These are phyloP conservation scores for Dendrocalamus latiflorus DNA, from an alignment of 202 grass and related monocot genomes.

Conservation along the genomic window DNA sequence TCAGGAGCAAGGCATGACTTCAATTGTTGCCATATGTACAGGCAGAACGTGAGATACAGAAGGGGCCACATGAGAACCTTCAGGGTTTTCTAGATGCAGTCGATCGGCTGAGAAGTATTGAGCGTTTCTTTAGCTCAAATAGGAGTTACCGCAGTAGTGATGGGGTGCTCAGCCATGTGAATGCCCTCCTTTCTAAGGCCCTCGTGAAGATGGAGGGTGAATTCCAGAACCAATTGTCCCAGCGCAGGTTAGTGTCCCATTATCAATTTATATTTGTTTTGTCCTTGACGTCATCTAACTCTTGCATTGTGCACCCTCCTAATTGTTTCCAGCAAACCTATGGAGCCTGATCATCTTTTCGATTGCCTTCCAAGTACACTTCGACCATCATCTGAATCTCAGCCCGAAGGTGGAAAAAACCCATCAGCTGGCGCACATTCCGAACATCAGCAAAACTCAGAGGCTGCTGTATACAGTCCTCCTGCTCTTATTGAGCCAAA, in stretches of 20 bases:
- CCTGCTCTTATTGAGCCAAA: conserved; percentile 80
- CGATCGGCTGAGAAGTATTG: conserved; percentile 61
- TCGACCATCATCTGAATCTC: conserved; percentile 60
- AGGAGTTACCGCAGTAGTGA: conserved; percentile 75
- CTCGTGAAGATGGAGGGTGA: conserved; percentile 74
- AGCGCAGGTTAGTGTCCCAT: conserved; percentile 48
- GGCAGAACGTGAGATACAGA: conserved; percentile 74
- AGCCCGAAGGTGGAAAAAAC: conserved; percentile 53
- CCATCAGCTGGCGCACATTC: conserved; percentile 20
- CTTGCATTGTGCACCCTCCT: neutral
- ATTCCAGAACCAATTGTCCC: conserved; percentile 68
- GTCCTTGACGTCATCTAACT: neutral
- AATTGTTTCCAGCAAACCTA: conserved; percentile 60
- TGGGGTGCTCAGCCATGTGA: conserved; percentile 64
- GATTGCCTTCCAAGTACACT: conserved; percentile 82
- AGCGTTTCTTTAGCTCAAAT: conserved; percentile 76
- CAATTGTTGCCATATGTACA: conserved; percentile 26
- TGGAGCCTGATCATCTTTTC: conserved; percentile 81
- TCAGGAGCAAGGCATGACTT: neutral
- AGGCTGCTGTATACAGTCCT: conserved; percentile 70
- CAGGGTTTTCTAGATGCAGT: conserved; percentile 79
- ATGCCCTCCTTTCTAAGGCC: conserved; percentile 63
- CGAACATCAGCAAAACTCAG: conserved; percentile 44
- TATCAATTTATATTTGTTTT: neutral
- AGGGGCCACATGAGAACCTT: conserved; percentile 76